phyloP scores from a whole-genome alignment of 768 basidiomycete genomes.

The Termitomyces sp. region DNA sequence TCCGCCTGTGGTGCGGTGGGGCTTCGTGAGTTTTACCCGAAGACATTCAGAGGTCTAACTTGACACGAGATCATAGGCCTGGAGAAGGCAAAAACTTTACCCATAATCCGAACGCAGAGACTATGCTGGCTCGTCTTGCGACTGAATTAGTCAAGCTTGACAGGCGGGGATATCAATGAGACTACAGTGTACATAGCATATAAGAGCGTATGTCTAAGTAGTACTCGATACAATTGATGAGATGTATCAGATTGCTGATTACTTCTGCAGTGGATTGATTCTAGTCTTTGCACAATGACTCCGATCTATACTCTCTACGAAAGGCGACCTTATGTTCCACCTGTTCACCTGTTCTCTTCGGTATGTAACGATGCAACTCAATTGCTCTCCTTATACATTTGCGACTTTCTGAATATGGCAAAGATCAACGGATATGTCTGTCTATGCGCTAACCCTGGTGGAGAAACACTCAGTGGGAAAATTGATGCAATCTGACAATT shows the following conservation, averaged over 20 bases:
- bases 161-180: conserved; percentile 24
- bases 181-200: background rate
- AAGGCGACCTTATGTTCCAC: background rate
- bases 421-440: background rate
- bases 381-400: background rate
- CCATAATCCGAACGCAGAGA: conserved; percentile 62
- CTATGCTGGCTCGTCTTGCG: conserved; percentile 61
- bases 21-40: conserved; percentile 43
- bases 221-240: background rate
- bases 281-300: conserved; percentile 17
- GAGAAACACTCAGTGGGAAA: background rate
- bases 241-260: background rate
- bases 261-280: background rate
- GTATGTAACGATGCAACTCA: background rate
- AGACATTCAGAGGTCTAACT: background rate
- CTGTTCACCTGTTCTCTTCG: too few species aligned
- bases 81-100: conserved; percentile 69
- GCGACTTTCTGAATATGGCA: background rate
- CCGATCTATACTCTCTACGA: background rate
- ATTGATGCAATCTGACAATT: background rate
- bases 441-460: background rate
- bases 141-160: conserved; percentile 54
- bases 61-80: conserved; percentile 26
- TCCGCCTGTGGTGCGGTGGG: conserved; percentile 56
- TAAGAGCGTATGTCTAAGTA: background rate